Evolutionary conservation across 208 protist genomes (phyloP), one percentile per base, ranked within the genome.

Genomic region (Phytomonas sp.): DNA sequence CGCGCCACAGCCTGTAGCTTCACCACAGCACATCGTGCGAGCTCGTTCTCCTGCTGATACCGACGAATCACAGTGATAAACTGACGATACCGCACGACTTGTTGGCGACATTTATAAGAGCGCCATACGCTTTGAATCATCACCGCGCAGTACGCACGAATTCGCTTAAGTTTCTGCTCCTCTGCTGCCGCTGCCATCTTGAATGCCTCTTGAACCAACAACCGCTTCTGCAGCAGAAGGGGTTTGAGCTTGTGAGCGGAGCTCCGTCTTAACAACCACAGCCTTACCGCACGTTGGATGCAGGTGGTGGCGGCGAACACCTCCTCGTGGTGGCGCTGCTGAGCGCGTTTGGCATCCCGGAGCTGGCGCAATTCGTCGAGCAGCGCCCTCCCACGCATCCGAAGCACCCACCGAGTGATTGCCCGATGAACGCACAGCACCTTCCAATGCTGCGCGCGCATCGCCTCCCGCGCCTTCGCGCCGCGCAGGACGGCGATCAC

Each of bases 401-500:
- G 70, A 63, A 76, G 75, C 6, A 91, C 71, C 31, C 81, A 79
- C 9, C 64, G 34, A 29, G 73, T 65, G 4, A 94, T 53, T n/a
- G 77, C 75, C 28, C 78, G 77, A n/a, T 73, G 73, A 11, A 84
- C 70, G 1, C 76, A 63, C 13, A 65, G 59, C 26, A 72, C 62
- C 15, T 43, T 62, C 9, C n/a, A 65, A 60, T 70, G 43, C 43
- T 69, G 56, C 9, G 30, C 13, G 17, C 60, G 72, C 68, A 87
- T 60, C 31, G 62, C 56, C 4, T 63, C 64, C 26, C 85, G 84
- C 33, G 70, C 73, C 29, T 63, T 75, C 4, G 80, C 83, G 6
- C 80, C 89, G 15, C 77, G 77, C 31, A 94, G 74, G 17, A 89
- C 81, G 1, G 77, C 73, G 26, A 89, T n/a, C 1, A 91, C 68